A percentile compares a stretch with the other conserved stretches of the same genome.
These are phyloP conservation scores for Fusarium gaditjirri DNA, from an alignment of 2,329 filamentous ascomycete species.

Conservation along the genomic window DNA sequence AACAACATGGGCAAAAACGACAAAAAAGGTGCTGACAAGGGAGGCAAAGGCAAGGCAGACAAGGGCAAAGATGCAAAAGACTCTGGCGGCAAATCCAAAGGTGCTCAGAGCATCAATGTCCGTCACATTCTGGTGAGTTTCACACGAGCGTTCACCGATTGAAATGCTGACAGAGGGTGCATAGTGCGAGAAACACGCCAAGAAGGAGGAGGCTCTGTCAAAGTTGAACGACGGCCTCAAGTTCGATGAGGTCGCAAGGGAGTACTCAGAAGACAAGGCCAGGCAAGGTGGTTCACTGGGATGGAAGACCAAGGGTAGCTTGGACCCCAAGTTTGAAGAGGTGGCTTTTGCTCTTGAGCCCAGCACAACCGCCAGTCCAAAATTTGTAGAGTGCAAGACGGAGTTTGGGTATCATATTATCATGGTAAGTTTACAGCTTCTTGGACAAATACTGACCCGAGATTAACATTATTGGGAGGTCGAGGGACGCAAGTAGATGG, in stretches of 20 bases:
- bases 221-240: conserved; percentile 74
- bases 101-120: conserved; percentile 76
- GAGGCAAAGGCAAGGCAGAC: conserved; percentile 39
- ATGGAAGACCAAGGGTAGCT: conserved; percentile 75
- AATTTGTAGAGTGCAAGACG: conserved; percentile 77
- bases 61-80: conserved; percentile 44
- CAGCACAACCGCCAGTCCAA: conserved; percentile 72
- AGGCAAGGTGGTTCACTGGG: conserved; percentile 75
- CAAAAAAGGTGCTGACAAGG: conserved; percentile 55
- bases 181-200: conserved; percentile 78
- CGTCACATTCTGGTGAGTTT: conserved; percentile 72
- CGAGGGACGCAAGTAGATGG: conserved; percentile 54
- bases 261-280: conserved; percentile 82
- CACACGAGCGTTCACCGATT: not conserved
- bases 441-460: not conserved
- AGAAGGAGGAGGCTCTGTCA: conserved; percentile 78
- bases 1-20: conserved; percentile 53
- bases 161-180: conserved; percentile 12
- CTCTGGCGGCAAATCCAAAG: conserved; percentile 57
- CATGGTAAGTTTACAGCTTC: conserved; percentile 65
- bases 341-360: conserved; percentile 75
- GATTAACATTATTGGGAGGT: conserved; percentile 45
- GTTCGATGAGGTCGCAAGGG: conserved; percentile 79
- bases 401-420: conserved; percentile 82
- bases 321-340: conserved; percentile 77